Conservation (phyloP, 345 rosid genomes). For the Gynandropsis gynandra region DNA sequence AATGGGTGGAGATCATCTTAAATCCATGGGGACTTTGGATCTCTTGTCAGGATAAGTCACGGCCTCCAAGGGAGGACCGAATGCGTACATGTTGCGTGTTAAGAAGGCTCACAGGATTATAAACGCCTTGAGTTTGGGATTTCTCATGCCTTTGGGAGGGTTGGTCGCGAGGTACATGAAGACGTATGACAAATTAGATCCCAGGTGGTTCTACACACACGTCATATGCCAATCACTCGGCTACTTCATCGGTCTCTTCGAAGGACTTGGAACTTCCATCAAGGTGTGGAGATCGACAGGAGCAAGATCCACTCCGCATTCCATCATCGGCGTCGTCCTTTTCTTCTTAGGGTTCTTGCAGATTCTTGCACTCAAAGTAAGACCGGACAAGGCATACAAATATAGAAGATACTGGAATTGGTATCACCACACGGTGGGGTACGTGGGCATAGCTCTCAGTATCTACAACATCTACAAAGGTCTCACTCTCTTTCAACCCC, state of each 20-base stretch:
- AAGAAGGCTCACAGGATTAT: conserved; percentile 49
- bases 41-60: no score
- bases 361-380: conserved; percentile 23
- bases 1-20: no score
- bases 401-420: conserved; percentile 68
- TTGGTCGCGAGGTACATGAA: conserved; percentile 60
- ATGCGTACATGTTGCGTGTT: no score
- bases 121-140: conserved; percentile 75
- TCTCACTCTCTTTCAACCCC: conserved; percentile 39
- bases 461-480: conserved; percentile 59
- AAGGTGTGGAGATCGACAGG: conserved; percentile 18
- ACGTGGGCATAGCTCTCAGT: conserved; percentile 44
- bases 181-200: conserved; percentile 55
- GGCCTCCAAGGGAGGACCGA: no score
- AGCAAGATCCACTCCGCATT: conserved; percentile 5
- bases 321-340: conserved; percentile 9
- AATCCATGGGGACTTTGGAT: no score
- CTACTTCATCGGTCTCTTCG: no score
- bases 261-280: conserved; percentile 39
- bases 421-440: conserved; percentile 62
- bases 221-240: no score
- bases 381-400: conserved; percentile 67
- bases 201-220: no score
- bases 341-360: conserved; percentile 17
- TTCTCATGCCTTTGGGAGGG: conserved; percentile 64